Conservation (phyloP, 805 yeast genomes). For the Teunomyces stri region DNA sequence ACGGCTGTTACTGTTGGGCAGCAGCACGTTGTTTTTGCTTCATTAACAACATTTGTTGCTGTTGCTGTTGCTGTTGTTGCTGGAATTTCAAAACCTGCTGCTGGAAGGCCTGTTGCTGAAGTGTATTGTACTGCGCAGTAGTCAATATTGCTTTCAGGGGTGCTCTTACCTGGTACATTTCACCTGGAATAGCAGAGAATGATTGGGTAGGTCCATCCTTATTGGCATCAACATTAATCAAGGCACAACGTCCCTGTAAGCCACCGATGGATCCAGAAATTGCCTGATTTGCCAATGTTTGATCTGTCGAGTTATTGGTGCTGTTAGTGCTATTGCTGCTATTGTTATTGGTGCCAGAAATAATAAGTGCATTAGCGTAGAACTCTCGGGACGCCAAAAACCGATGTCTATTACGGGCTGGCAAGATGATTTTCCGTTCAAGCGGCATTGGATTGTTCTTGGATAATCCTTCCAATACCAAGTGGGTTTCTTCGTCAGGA, state of each 20-base stretch:
- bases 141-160: constrained; percentile 43
- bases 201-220: constrained; percentile 31
- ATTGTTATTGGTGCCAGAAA: constrained; percentile 54
- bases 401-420: constrained; percentile 66
- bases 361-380: constrained; percentile 82
- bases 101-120: constrained; percentile 45
- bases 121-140: constrained; percentile 41
- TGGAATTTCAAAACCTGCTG: constrained; percentile 41
- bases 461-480: constrained; percentile 84
- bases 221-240: constrained; percentile 59
- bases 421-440: constrained; percentile 69
- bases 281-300: constrained; percentile 46
- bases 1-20: constrained; percentile 8
- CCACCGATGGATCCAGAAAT: constrained; percentile 62
- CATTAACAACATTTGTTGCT: constrained; percentile 28
- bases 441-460: constrained; percentile 80
- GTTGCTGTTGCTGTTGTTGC: constrained; percentile 31
- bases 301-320: constrained; percentile 25
- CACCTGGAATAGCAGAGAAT: constrained; percentile 62
- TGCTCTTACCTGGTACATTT: constrained; percentile 45
- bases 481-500: constrained; percentile 91
- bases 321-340: constrained; percentile 3
- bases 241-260: constrained; percentile 74
- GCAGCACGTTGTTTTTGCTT: constrained; percentile 27
- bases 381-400: constrained; percentile 89